These are phyloP conservation scores for Hymenoscyphus fructigenus DNA, from an alignment of 2,329 filamentous ascomycete genomes.

Conservation along the genomic window DNA sequence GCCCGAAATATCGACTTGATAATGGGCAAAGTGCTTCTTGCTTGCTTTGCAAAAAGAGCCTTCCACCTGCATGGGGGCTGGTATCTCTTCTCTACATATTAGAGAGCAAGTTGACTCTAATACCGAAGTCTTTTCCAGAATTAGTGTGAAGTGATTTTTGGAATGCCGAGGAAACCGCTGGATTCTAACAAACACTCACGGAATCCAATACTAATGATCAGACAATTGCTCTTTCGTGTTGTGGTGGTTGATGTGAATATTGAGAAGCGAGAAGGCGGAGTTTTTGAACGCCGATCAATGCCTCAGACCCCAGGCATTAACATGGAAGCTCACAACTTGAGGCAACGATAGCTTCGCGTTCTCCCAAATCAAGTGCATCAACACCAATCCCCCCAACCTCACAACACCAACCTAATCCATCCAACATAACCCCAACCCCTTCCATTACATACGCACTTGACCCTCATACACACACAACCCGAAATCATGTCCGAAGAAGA, in stretches of 20 bases:
- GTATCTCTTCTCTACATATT: too few species aligned
- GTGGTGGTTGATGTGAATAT: not conserved
- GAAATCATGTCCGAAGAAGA: constrained; percentile 47
- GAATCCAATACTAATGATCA: not conserved
- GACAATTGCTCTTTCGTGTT: not conserved
- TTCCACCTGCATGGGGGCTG: too few species aligned
- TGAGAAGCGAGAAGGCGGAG: not conserved
- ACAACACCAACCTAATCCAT: constrained; percentile 7
- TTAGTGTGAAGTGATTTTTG: too few species aligned
- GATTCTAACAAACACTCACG: too few species aligned
- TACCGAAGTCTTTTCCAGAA: too few species aligned
- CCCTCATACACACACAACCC: constrained; percentile 4
- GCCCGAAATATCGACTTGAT: not conserved
- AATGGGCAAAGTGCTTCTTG: too few species aligned
- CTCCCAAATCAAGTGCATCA: constrained; percentile 6
- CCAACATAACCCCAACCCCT: not conserved
- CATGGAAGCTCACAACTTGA: not conserved
- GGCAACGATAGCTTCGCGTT: constrained; percentile 19
- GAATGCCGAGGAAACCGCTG: too few species aligned
- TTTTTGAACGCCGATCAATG: not conserved
- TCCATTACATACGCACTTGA: not conserved
- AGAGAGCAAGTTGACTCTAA: too few species aligned
- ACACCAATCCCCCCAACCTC: constrained; percentile 5
- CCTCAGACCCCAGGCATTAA: not conserved
- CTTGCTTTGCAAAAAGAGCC: too few species aligned